Evolutionary conservation across 371 early-diverging fungal genomes (phyloP).

Genomic region (Mortierella polycephala): DNA sequence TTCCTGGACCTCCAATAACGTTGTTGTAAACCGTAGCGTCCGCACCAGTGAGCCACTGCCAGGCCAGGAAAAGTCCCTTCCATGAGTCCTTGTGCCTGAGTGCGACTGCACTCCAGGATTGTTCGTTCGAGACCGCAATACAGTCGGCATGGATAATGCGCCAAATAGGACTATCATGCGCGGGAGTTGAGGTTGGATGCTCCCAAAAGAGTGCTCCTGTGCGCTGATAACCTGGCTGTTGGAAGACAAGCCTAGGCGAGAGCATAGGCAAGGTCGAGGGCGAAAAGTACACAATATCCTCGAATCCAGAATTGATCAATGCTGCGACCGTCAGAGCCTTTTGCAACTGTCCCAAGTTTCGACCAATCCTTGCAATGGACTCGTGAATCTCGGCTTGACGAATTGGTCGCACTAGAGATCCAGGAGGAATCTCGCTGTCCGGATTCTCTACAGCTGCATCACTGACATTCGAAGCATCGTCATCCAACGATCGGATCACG

Average conservation of each 20-base stretch:
- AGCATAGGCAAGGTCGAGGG: conserved; percentile 48
- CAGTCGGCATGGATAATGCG: conserved; percentile 40
- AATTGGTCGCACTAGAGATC: conserved; percentile 17
- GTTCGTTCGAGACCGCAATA: conserved; percentile 24
- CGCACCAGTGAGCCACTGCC: conserved; percentile 40
- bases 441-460: conserved; percentile 14
- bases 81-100: conserved; percentile 49
- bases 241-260: conserved; percentile 33
- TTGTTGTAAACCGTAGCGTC: conserved; percentile 16
- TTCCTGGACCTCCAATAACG: conserved; percentile 28
- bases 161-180: conserved; percentile 46
- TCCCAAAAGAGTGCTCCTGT: conserved; percentile 51
- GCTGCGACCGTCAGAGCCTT: conserved; percentile 48
- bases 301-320: conserved; percentile 53
- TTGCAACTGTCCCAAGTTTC: conserved; percentile 22
- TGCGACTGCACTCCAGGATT: conserved; percentile 47
- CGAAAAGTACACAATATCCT: conserved; percentile 45
- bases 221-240: conserved; percentile 23
- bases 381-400: conserved; percentile 22
- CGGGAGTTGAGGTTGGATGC: conserved; percentile 38
- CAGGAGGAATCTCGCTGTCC: conserved; percentile 2
- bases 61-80: conserved; percentile 50
- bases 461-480: conserved; percentile 21
- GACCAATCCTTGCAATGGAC: conserved; percentile 13
- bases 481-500: conserved; percentile 25